These are phyloP conservation scores for Porcisia hertigi DNA, from an alignment of 208 protist species.

Conservation along the genomic window DNA sequence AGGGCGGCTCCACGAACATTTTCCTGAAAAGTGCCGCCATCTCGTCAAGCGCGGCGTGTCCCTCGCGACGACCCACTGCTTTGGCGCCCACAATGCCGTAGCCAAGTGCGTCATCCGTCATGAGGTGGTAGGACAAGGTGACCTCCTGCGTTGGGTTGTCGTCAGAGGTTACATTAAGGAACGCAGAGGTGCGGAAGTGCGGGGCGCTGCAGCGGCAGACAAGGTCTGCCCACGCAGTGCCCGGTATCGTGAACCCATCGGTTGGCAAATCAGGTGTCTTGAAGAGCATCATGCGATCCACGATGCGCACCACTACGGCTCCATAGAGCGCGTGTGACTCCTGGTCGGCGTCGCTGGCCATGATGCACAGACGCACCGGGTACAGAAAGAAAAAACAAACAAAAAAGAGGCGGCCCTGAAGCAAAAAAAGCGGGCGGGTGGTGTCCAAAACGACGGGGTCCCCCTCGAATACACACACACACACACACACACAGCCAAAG, in stretches of 20 bases:
- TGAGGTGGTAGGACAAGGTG: constrained; percentile 78
- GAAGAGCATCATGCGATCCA: constrained; percentile 77
- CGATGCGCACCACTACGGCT: constrained; percentile 74
- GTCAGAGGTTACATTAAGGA: constrained; percentile 50
- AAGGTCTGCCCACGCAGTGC: constrained; percentile 74
- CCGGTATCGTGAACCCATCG: constrained; percentile 68
- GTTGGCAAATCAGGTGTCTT: constrained; percentile 57
- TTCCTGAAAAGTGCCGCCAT: constrained; percentile 71
- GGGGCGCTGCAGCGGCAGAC: constrained; percentile 78
- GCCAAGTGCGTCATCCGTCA: constrained; percentile 74
- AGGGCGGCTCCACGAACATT: constrained; percentile 84
- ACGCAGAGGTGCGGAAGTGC: constrained; percentile 77
- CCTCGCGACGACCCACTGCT: constrained; percentile 49
- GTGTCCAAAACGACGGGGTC: too few relatives aligned
- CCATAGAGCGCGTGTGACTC: constrained; percentile 58
- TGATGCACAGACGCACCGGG: neutral
- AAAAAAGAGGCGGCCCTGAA: neutral
- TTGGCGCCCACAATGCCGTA: constrained; percentile 69
- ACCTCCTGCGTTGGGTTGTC: constrained; percentile 43
- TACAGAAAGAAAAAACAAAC: too few relatives aligned
- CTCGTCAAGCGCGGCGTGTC: constrained; percentile 75
- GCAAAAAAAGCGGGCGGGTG: neutral
- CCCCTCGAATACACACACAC: too few relatives aligned
- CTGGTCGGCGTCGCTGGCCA: constrained; percentile 9
- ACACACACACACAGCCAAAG: too few relatives aligned